These are phyloP conservation scores for Eucalyptus virginea DNA, from an alignment of 345 rosid species.

Conservation along the genomic window DNA sequence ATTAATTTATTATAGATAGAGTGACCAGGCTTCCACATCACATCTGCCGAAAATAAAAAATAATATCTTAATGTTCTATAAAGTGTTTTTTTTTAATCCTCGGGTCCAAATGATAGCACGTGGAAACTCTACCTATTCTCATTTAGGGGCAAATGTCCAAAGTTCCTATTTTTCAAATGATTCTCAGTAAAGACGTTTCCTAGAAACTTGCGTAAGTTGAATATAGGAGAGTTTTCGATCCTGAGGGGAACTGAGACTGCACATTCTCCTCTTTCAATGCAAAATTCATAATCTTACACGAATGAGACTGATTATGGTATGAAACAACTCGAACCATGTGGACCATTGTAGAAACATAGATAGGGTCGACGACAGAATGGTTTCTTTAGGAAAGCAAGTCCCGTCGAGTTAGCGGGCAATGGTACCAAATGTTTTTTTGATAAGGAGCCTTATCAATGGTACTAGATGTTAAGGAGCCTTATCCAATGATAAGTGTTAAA, in stretches of 20 bases:
- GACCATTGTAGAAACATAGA: neutral
- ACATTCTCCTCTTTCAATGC: neutral
- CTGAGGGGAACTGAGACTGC: neutral
- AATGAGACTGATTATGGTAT: neutral
- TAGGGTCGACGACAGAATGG: neutral
- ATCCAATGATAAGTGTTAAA: neutral
- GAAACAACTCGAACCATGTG: neutral
- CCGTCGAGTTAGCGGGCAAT: neutral
- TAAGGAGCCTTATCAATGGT: neutral
- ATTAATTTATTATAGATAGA: neutral
- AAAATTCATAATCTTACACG: neutral
- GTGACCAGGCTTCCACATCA: neutral
- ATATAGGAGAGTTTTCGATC: neutral
- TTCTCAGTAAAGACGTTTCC: neutral
- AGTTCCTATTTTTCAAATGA: neutral
- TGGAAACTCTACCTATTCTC: neutral
- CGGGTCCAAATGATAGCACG: neutral
- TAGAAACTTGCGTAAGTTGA: neutral
- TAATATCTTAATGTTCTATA: neutral
- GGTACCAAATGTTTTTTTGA: neutral
- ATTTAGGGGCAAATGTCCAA: neutral
- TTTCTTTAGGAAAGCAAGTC: neutral
- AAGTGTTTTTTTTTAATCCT: neutral
- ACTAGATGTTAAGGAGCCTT: neutral
- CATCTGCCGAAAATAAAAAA: neutral